Conservation (phyloP, 768 basidiomycete species). For the Pleurotus tuber-regium region DNA sequence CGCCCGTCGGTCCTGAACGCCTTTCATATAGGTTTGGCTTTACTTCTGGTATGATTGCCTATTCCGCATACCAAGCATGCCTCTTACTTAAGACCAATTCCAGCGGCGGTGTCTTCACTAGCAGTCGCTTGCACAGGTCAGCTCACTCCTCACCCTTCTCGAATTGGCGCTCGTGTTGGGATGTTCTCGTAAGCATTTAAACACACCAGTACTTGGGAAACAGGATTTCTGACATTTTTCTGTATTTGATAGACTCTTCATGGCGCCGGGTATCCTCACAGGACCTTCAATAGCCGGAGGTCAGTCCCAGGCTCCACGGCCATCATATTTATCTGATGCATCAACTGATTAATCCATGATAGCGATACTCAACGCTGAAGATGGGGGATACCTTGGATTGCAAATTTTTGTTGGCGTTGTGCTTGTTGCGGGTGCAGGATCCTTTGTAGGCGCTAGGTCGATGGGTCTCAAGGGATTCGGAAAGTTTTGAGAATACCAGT, state of each 20-base stretch:
- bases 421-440: neutral
- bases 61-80: too few relatives aligned
- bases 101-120: neutral
- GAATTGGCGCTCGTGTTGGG: neutral
- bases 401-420: conserved; percentile 1
- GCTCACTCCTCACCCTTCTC: neutral
- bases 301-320: neutral
- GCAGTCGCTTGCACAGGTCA: conserved; percentile 2
- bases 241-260: neutral
- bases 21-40: neutral
- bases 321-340: too few relatives aligned
- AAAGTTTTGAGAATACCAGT: neutral
- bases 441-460: neutral
- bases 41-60: neutral
- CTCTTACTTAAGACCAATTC: neutral
- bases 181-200: neutral
- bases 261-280: neutral
- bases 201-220: too few relatives aligned
- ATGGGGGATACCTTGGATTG: neutral
- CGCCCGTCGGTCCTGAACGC: neutral
- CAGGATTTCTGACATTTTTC: neutral
- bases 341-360: too few relatives aligned
- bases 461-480: neutral
- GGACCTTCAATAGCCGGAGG: neutral
- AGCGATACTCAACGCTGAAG: neutral